phyloP scores from a whole-genome alignment of 768 basidiomycete species.

The Dacryopinax spathularia region DNA sequence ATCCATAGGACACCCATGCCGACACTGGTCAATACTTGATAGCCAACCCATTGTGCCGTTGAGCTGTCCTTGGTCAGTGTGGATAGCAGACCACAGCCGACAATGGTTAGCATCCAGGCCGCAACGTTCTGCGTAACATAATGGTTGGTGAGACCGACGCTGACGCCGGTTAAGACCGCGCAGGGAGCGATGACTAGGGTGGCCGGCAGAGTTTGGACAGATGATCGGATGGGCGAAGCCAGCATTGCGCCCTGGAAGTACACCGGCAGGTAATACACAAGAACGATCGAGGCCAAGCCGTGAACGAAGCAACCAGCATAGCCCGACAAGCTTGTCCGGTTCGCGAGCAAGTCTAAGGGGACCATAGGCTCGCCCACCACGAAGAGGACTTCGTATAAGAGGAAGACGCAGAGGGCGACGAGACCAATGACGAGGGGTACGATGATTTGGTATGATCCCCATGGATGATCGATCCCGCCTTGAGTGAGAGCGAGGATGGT shows the following conservation, averaged over 20 bases:
- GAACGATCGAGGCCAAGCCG: conserved; percentile 10
- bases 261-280: conserved; percentile 15
- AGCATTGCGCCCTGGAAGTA: conserved; percentile 18
- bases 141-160: neutral
- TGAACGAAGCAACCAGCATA: conserved; percentile 17
- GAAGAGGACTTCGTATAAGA: conserved; percentile 26
- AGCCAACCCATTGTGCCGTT: neutral
- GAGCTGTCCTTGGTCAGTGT: neutral
- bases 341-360: conserved; percentile 18
- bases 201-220: neutral
- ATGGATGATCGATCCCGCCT: conserved; percentile 33
- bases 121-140: neutral
- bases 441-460: conserved; percentile 30
- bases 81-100: neutral
- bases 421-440: conserved; percentile 31
- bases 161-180: neutral
- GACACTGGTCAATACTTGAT: neutral
- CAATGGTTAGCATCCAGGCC: neutral
- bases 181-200: conserved; percentile 14
- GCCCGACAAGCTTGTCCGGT: conserved; percentile 20
- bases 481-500: conserved; percentile 27
- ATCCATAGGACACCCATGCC: conserved; percentile 2
- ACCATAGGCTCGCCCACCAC: conserved; percentile 26
- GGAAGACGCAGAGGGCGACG: conserved; percentile 25
- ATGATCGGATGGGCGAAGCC: conserved; percentile 6